phyloP scores from a whole-genome alignment of 2,329 filamentous ascomycete genomes.

The Leptographium procerum region DNA sequence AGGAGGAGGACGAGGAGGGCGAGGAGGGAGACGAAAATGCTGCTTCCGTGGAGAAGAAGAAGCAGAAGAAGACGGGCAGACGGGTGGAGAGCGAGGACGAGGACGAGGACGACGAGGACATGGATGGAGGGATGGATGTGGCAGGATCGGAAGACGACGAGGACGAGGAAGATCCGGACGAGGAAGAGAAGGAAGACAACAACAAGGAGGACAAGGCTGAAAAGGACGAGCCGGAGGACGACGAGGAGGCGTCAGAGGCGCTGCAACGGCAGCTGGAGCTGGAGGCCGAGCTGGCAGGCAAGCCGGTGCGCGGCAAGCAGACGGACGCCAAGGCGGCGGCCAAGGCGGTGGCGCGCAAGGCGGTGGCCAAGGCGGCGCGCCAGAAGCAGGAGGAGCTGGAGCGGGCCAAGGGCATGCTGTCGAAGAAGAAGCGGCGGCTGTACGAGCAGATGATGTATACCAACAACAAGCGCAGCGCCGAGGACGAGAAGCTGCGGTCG shows the following conservation, averaged over 20 bases:
- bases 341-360: slow-evolving; percentile 60
- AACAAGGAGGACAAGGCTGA: slow-evolving; percentile 32
- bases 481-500: slow-evolving; percentile 73
- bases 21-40: slow-evolving; percentile 27
- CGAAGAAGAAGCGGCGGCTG: slow-evolving; percentile 93
- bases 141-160: slow-evolving; percentile 33
- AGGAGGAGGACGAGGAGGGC: slow-evolving; percentile 31
- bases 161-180: slow-evolving; percentile 32
- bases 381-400: slow-evolving; percentile 81
- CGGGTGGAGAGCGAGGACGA: slow-evolving; percentile 18
- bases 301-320: slow-evolving; percentile 30
- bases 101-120: slow-evolving; percentile 29
- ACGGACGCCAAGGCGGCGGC: slow-evolving; percentile 42
- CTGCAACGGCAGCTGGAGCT: slow-evolving; percentile 77
- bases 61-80: slow-evolving; percentile 20
- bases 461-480: slow-evolving; percentile 84
- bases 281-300: slow-evolving; percentile 79
- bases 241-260: slow-evolving; percentile 50
- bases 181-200: slow-evolving; percentile 32
- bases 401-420: slow-evolving; percentile 94
- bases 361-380: slow-evolving; percentile 57
- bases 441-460: slow-evolving; percentile 96
- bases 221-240: slow-evolving; percentile 36
- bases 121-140: slow-evolving; percentile 38
- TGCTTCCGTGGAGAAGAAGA: slow-evolving; percentile 14